Percentiles rank a stretch among this genome's conserved stretches.
Conservation (phyloP, 306 rosid species). For the Sicyos baderoa region DNA sequence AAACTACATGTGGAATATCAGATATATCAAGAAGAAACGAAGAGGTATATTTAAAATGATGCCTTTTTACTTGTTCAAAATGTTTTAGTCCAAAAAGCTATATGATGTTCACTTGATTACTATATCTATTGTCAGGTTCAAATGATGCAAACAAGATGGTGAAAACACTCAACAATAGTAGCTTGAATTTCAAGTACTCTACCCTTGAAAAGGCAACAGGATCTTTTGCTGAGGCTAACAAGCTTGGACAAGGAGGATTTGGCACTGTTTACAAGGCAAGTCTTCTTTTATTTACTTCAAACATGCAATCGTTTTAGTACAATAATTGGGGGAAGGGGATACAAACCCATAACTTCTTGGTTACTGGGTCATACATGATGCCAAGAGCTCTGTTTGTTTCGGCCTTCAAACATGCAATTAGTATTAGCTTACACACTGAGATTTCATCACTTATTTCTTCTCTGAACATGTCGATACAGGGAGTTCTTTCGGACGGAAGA, state of each 20-base stretch:
- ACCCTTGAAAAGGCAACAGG: conserved; percentile 77
- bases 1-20: conserved; percentile 58
- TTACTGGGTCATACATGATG: no score
- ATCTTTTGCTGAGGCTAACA: conserved; percentile 50
- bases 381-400: no score
- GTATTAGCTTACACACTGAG: neutral
- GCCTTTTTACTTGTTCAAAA: neutral
- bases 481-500: conserved; percentile 78
- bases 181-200: conserved; percentile 88
- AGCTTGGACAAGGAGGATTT: conserved; percentile 94
- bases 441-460: neutral
- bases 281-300: conserved; percentile 7
- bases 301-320: no score
- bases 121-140: conserved; percentile 38
- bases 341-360: no score
- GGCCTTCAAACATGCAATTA: neutral
- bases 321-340: no score
- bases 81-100: neutral
- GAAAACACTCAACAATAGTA: conserved; percentile 53
- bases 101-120: neutral
- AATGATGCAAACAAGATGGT: conserved; percentile 53
- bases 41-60: conserved; percentile 40
- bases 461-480: conserved; percentile 27
- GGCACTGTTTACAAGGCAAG: conserved; percentile 85
- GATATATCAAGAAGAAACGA: conserved; percentile 75